These are phyloP conservation scores for Neurospora tetraspora DNA, from an alignment of 495 filamentous ascomycete genomes.

Conservation along the genomic window DNA sequence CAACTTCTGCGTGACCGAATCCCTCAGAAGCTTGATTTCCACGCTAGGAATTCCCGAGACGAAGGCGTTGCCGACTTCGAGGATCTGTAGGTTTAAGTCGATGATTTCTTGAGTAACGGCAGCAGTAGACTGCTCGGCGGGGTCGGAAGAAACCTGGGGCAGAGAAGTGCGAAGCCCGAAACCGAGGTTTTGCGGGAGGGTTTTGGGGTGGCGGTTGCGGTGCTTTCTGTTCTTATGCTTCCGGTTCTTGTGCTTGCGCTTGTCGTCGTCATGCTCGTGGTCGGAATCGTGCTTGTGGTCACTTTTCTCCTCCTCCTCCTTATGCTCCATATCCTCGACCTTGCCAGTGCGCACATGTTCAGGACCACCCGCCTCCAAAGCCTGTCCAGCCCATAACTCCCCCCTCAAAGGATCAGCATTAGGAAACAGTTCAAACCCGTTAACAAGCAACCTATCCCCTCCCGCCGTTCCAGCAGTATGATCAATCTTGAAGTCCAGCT, in stretches of 20 bases:
- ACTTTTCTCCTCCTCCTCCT: not conserved
- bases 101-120: slow-evolving; percentile 29
- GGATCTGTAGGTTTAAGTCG: slow-evolving; percentile 36
- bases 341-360: too few species aligned
- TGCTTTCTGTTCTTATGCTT: slow-evolving; percentile 6
- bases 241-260: slow-evolving; percentile 2
- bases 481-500: slow-evolving; percentile 30
- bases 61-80: slow-evolving; percentile 37
- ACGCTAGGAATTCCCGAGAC: slow-evolving; percentile 37
- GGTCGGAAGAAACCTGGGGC: slow-evolving; percentile 22
- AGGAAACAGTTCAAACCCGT: slow-evolving; percentile 36
- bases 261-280: slow-evolving; percentile 8
- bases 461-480: slow-evolving; percentile 8
- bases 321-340: not conserved
- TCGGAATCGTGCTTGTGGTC: not conserved
- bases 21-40: slow-evolving; percentile 35
- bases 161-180: slow-evolving; percentile 31
- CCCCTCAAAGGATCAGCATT: slow-evolving; percentile 19
- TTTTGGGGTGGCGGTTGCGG: slow-evolving; percentile 4
- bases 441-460: slow-evolving; percentile 29
- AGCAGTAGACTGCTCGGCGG: slow-evolving; percentile 15
- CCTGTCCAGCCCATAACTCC: slow-evolving; percentile 21
- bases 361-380: slow-evolving; percentile 7
- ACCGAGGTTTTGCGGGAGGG: slow-evolving; percentile 24
- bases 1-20: slow-evolving; percentile 25